Percentiles rank a stretch among this genome's conserved stretches.
These are phyloP conservation scores for Macrolepiota albuminosa DNA, from an alignment of 768 basidiomycete genomes.

Conservation along the genomic window DNA sequence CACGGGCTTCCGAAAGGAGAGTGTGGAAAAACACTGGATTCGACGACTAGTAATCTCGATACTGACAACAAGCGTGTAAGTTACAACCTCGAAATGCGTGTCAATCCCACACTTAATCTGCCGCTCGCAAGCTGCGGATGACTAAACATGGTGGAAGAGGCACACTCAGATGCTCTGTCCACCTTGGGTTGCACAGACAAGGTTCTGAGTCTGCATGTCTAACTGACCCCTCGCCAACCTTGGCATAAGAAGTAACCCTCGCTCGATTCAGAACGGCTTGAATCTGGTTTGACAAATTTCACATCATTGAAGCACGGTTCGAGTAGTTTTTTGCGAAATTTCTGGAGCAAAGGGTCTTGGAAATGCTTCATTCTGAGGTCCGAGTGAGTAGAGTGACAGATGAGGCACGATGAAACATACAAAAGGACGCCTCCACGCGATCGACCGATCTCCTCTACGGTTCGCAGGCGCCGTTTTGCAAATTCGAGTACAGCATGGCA, in stretches of 20 bases:
- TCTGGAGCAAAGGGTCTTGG: slow-evolving; percentile 60
- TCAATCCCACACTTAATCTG: neutral
- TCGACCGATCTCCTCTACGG: slow-evolving; percentile 37
- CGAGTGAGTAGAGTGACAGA: neutral
- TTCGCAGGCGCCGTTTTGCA: slow-evolving; percentile 46
- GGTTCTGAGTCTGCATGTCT: neutral
- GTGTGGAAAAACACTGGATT: neutral
- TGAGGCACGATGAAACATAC: slow-evolving; percentile 30
- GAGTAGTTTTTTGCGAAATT: slow-evolving; percentile 59
- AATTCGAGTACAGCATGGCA: slow-evolving; percentile 73
- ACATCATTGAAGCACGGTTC: slow-evolving; percentile 64
- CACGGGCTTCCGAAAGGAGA: neutral
- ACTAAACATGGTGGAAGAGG: neutral
- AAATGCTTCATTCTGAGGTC: slow-evolving; percentile 77
- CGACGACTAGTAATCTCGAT: neutral
- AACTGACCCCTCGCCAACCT: slow-evolving; percentile 46
- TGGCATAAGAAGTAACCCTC: slow-evolving; percentile 88
- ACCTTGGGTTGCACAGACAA: neutral
- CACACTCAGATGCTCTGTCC: neutral
- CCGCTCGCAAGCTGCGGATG: neutral
- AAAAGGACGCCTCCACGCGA: slow-evolving; percentile 49
- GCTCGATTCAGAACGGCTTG: slow-evolving; percentile 70
- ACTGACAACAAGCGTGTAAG: neutral
- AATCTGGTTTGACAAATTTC: slow-evolving; percentile 70
- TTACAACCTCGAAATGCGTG: neutral